Conservation (phyloP, 768 basidiomycete species). For the Paxillus ammoniavirescens region DNA sequence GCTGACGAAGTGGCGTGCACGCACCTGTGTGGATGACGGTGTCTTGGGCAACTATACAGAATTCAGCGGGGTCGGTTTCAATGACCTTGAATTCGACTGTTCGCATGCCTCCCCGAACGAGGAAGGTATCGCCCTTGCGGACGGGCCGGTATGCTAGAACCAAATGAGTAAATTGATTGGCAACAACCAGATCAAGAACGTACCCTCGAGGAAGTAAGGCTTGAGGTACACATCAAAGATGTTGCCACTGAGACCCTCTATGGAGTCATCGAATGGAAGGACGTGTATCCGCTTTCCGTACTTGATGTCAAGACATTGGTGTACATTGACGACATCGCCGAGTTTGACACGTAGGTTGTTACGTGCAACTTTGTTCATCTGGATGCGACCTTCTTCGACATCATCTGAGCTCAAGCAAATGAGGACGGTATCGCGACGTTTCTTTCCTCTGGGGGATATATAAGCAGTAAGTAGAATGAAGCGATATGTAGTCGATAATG, state of each 20-base stretch:
- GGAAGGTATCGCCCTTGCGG: constrained; percentile 98
- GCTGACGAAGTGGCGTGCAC: neutral
- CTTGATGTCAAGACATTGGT: constrained; percentile 96
- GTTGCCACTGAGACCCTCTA: constrained; percentile 97
- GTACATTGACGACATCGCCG: constrained; percentile 93
- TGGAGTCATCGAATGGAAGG: constrained; percentile 96
- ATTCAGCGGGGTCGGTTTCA: constrained; percentile 97
- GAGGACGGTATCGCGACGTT: constrained; percentile 95
- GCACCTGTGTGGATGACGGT: constrained; percentile 92
- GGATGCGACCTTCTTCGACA: constrained; percentile 97
- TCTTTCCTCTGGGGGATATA: constrained; percentile 72
- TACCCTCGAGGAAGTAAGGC: constrained; percentile 97
- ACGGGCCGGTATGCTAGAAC: constrained; percentile 84
- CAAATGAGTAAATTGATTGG: constrained; percentile 1
- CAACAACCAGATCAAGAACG: constrained; percentile 11
- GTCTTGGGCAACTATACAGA: constrained; percentile 98
- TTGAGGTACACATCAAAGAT: constrained; percentile 98
- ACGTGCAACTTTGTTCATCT: constrained; percentile 99
- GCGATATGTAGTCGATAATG: neutral
- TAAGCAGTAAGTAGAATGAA: constrained; percentile 3
- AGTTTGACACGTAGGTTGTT: constrained; percentile 98
- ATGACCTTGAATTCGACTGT: constrained; percentile 99
- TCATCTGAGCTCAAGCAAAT: constrained; percentile 96
- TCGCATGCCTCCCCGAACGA: constrained; percentile 97
- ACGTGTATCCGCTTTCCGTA: constrained; percentile 98